phyloP scores from a whole-genome alignment of 1,284 basidiomycete genomes.

The Rhodofomes roseus region DNA sequence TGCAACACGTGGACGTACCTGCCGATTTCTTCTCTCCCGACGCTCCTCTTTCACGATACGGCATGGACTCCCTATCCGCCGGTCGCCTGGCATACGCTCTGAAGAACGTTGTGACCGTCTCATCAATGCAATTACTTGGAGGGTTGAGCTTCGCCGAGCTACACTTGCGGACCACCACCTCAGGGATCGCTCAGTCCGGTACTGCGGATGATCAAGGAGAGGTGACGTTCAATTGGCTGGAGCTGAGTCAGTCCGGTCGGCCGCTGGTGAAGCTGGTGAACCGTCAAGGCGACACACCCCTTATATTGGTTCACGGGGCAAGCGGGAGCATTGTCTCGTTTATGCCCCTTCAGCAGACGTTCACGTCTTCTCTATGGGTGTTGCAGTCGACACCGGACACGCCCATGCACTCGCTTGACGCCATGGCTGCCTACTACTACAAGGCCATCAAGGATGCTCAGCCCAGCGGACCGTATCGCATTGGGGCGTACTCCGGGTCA shows the following conservation, averaged over 20 bases:
- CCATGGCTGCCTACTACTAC: not conserved
- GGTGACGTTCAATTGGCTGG: not conserved
- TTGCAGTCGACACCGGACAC: conserved; percentile 1
- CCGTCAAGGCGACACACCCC: not conserved
- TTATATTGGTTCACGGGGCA: not conserved
- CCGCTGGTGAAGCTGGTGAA: not conserved
- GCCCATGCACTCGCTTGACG: not conserved
- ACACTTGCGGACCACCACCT: not conserved
- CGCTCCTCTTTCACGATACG: not conserved
- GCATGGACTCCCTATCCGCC: not conserved
- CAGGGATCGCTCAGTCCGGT: not conserved
- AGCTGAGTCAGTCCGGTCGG: not conserved
- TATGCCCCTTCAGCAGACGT: not conserved
- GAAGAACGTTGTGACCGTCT: not conserved
- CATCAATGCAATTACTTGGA: not conserved
- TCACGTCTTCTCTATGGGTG: not conserved
- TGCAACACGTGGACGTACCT: not conserved
- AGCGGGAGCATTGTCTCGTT: not conserved
- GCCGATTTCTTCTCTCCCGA: not conserved
- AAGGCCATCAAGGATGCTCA: not conserved
- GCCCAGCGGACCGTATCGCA: not conserved
- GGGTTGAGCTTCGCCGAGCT: not conserved
- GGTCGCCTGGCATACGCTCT: not conserved
- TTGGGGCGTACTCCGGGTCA: not conserved
- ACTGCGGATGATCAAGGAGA: no score